Evolutionary conservation across 305 asterid genomes (phyloP), one percentile per base, ranked within the genome.

Genomic region (Plantago lanceolata): DNA sequence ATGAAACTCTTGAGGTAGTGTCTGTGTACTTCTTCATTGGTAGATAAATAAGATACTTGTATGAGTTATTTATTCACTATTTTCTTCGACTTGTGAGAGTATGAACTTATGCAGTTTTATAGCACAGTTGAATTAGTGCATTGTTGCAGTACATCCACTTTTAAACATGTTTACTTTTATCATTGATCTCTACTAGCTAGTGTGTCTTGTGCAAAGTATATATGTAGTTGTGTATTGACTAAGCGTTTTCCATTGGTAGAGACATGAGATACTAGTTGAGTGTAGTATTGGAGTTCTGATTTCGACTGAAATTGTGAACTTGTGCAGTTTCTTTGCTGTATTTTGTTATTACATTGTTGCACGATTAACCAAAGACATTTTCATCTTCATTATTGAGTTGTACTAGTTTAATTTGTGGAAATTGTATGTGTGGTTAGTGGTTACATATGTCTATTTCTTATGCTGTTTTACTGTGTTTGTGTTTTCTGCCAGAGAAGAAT

Each of bases 1-100:
- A 86, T 52, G 84, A 92, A 51, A 59, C 78, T 78, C 91, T 92
- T 57, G 98, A 89, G 96, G 98, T 90, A 66, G 79, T 71, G 3
- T 52, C 51, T 24, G 12, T 57, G 37, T n/a, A n/a, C n/a, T n/a
- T n/a, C 59, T 37, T 17, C 8, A 66, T 16, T 19, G 19, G 6
- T 21, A 3, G 40, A 54, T 19, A 31, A 31, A 40, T 33, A 0
- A 33, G 40, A 7, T 33, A 33, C 40, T 33, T 33, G 40, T 33
- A 33, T 33, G 33, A 29, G 33, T 29, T 29, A 5, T 29, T 5
- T n/a, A n/a, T n/a, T n/a, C n/a, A 19, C 26, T 11, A 17, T n/a
- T 51, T n/a, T n/a, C n/a, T n/a, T 20, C 43, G 4, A 19, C n/a
- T 43, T n/a, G 40, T 18, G 18, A 28, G 20, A 13, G 26, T 4